These are phyloP conservation scores for Lophium mytilinum DNA, from an alignment of 495 filamentous ascomycete genomes.

Conservation along the genomic window DNA sequence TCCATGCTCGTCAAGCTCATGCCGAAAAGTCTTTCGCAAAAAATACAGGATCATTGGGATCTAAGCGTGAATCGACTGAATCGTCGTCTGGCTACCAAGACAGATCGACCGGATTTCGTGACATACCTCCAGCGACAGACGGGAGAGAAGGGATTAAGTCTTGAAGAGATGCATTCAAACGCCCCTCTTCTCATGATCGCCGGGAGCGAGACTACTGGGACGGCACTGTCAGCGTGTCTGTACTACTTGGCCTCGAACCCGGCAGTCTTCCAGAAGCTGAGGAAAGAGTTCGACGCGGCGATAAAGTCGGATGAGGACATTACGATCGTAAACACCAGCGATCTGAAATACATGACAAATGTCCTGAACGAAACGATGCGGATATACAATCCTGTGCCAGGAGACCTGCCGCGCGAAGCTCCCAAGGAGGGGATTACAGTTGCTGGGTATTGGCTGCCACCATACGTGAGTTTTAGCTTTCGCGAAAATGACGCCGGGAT, in stretches of 20 bases:
- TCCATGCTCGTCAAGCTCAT: background rate
- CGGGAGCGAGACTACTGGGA: too few relatives aligned
- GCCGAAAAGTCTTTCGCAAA: background rate
- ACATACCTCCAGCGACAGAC: conserved; percentile 32
- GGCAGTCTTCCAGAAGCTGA: conserved; percentile 15
- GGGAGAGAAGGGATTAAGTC: conserved; percentile 6
- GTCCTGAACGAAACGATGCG: conserved; percentile 25
- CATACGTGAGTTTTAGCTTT: conserved; percentile 22
- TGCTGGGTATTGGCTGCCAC: conserved; percentile 25
- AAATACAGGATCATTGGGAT: background rate
- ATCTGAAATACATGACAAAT: conserved; percentile 27
- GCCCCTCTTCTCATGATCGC: too few relatives aligned
- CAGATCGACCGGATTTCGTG: conserved; percentile 24
- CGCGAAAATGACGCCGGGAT: background rate
- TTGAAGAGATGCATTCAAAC: background rate
- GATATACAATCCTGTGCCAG: conserved; percentile 23
- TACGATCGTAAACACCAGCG: conserved; percentile 33
- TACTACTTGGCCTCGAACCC: background rate
- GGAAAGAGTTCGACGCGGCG: conserved; percentile 37
- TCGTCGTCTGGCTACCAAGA: conserved; percentile 1
- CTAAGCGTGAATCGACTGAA: background rate
- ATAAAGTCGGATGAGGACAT: conserved; percentile 40
- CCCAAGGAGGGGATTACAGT: conserved; percentile 25
- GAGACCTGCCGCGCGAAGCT: conserved; percentile 19
- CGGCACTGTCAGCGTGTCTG: background rate